Conservation (phyloP, 2,329 filamentous ascomycete genomes). For the Verticillium nonalfalfae region DNA sequence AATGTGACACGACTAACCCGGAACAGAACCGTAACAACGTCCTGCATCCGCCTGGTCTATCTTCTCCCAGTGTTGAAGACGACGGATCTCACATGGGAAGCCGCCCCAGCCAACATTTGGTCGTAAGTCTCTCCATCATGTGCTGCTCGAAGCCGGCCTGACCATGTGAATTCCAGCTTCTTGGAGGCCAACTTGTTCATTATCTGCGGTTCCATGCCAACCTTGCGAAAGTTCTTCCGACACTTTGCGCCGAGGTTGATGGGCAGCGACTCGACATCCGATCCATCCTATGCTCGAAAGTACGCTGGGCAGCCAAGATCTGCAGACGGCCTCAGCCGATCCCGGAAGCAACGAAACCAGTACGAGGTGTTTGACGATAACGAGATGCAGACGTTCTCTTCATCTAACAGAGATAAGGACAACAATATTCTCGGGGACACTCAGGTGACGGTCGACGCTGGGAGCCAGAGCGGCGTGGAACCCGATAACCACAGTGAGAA, state of each 20-base stretch:
- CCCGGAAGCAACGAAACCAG: conserved; percentile 1
- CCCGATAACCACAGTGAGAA: conserved; percentile 17
- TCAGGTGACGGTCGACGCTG: conserved; percentile 8
- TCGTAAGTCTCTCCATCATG: not conserved
- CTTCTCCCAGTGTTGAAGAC: conserved; percentile 4
- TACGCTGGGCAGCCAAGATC: not conserved
- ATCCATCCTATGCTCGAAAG: not conserved
- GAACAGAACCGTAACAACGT: conserved; percentile 5
- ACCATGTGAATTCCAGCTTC: conserved; percentile 12
- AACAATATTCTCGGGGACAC: not conserved
- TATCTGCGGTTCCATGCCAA: conserved; percentile 32
- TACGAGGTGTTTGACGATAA: conserved; percentile 7
- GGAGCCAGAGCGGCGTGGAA: conserved; percentile 1
- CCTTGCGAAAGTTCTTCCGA: conserved; percentile 30
- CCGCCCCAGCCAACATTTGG: conserved; percentile 8
- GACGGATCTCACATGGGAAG: conserved; percentile 8
- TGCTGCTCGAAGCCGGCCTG: not conserved
- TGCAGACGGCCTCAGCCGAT: not conserved
- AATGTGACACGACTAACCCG: not conserved
- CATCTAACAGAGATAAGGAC: not conserved
- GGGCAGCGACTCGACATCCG: conserved; percentile 8
- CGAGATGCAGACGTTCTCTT: conserved; percentile 4
- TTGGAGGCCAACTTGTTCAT: conserved; percentile 33
- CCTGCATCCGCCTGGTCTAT: conserved; percentile 3
- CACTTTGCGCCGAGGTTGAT: conserved; percentile 26